These are phyloP conservation scores for Cryptosporidium sp. DNA, from an alignment of 169 alveolate species.

Conservation along the genomic window DNA sequence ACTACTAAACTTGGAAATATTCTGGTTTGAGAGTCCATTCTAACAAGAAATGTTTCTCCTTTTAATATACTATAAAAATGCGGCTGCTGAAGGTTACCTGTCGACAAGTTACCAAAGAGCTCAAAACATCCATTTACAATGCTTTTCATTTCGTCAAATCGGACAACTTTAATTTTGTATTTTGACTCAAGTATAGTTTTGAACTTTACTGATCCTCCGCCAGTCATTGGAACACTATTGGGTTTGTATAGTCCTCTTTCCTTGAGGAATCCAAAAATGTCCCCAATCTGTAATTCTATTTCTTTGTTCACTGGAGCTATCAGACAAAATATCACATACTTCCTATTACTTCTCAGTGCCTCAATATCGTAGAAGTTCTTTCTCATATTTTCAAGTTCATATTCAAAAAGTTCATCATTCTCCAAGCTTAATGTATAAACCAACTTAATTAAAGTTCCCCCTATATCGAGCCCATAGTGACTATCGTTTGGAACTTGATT, in stretches of 20 bases:
- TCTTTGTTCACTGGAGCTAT: conserved; percentile 9
- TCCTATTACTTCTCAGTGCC: conserved; percentile 4
- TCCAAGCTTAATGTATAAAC: conserved; percentile 15
- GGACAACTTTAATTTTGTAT: conserved; percentile 12
- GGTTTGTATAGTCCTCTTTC: conserved; percentile 31
- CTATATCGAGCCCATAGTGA: conserved; percentile 59
- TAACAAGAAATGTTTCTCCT: neutral
- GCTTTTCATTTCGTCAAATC: conserved; percentile 46
- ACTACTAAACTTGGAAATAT: conserved; percentile 40
- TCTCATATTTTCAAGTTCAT: conserved; percentile 24
- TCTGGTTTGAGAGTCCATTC: neutral
- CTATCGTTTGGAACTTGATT: conserved; percentile 1
- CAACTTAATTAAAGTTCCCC: conserved; percentile 63
- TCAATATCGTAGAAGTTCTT: conserved; percentile 4
- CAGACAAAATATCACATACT: conserved; percentile 45
- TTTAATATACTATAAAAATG: neutral
- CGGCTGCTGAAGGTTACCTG: neutral
- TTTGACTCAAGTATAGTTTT: conserved; percentile 19
- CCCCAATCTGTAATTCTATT: conserved; percentile 20
- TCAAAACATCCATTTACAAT: conserved; percentile 51
- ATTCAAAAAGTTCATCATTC: conserved; percentile 11
- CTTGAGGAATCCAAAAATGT: conserved; percentile 23
- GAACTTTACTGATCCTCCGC: conserved; percentile 57
- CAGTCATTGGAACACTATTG: conserved; percentile 59
- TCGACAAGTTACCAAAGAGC: conserved; percentile 17